Base-by-base conservation (phyloP, 179 eudicot genomes). In the Vitellaria paradoxa region DNA sequence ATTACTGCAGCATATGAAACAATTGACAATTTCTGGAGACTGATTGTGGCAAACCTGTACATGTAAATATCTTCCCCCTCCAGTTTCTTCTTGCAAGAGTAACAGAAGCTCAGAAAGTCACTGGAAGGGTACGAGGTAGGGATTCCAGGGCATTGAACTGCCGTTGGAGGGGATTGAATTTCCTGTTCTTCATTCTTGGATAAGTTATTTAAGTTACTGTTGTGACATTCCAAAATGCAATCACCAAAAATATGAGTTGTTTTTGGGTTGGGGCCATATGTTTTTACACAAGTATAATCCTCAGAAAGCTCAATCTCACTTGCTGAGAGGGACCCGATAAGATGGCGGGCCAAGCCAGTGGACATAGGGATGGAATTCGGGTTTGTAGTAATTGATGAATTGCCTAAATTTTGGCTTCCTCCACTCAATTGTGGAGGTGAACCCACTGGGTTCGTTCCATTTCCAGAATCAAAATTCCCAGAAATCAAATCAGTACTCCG, bases 241-340 rank as follows among this genome's bases (percentile, higher is more conserved):
- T 92, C 97, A 86, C 93, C 88, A 88, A 87, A 92, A 62, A 94
- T 94, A 85, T 91, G 98, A 79, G 94, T 92, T 66, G 90, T 89
- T 85, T 87, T 91, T 14, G 98, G 91, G 80, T 91, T 90, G 9
- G 98, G 94, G 65, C 98, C 98, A 80, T 84, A 93, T 64, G 88
- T 86, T 72, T 82, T 94, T 10, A 94, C 94, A 87, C 98, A 86
- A 0, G 98, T 94, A 85, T 94, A 94, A 76, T 94, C 94, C 90
- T 92, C 98, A 62, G 96, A 92, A 78, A 88, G 97, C 86, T 91
- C 97, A 76, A 92, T 94, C 84, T 92, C 97, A 80, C 92, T 88
- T 47, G 93, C 86, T 8, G 91, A 82, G 70, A 89, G 86, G 62
- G 93, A 76, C 63, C 86, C 87, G 70, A 85, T 66, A 61, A 87